phyloP scores from a whole-genome alignment of 768 basidiomycete genomes.

The Termitomyces sp. region DNA sequence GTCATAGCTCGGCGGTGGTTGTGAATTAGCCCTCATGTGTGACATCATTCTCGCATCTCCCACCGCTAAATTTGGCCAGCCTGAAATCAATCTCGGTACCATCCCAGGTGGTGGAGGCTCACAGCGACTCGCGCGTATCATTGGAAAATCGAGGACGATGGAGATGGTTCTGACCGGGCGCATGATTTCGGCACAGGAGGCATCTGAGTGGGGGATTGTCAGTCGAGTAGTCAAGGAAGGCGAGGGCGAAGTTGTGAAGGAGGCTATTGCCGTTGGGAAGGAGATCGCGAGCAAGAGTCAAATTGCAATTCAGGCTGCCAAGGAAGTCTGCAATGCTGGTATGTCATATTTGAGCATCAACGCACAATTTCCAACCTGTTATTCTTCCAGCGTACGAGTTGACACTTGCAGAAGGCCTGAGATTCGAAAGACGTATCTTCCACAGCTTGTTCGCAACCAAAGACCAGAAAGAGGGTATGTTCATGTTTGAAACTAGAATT shows the following conservation, averaged over 20 bases:
- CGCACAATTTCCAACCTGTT: not conserved
- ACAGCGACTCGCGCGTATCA: slow-evolving; percentile 78
- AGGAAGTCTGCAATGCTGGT: slow-evolving; percentile 94
- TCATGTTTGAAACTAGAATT: not conserved
- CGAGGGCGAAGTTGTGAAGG: slow-evolving; percentile 77
- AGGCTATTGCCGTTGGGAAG: slow-evolving; percentile 78
- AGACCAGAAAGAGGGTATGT: slow-evolving; percentile 92
- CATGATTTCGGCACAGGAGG: slow-evolving; percentile 75
- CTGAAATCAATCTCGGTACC: slow-evolving; percentile 92
- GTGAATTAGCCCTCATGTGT: slow-evolving; percentile 94
- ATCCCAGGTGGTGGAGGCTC: slow-evolving; percentile 96
- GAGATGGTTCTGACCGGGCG: slow-evolving; percentile 90
- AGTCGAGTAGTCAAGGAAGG: slow-evolving; percentile 76
- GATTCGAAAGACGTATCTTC: slow-evolving; percentile 88
- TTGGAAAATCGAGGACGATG: slow-evolving; percentile 95
- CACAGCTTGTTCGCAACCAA: slow-evolving; percentile 89
- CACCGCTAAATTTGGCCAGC: slow-evolving; percentile 90
- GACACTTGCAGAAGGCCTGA: slow-evolving; percentile 75
- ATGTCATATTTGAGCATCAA: slow-evolving; percentile 11
- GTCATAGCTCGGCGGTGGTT: slow-evolving; percentile 88
- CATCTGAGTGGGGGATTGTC: slow-evolving; percentile 84
- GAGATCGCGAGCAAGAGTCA: slow-evolving; percentile 80
- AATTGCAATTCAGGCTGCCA: slow-evolving; percentile 80
- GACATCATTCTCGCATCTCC: slow-evolving; percentile 93
- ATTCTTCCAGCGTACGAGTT: slow-evolving; percentile 68